Base-by-base conservation (phyloP, 768 basidiomycete species). In the Boletus edulis region DNA sequence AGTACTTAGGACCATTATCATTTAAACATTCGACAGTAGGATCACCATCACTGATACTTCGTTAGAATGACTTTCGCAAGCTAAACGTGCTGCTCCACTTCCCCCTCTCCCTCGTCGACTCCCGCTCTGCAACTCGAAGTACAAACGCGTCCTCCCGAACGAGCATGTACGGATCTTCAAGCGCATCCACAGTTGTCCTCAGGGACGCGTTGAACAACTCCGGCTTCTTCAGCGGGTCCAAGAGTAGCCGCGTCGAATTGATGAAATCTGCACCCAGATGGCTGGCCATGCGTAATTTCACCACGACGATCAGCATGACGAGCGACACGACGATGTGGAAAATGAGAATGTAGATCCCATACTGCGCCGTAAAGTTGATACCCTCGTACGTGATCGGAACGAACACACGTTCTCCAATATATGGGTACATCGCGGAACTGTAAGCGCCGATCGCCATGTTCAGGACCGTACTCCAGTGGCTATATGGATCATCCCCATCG, bases 171-270 rank as follows among this genome's bases (percentile, higher is more conserved):
- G 50, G 58, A 27, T 59, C 43, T 27, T 15, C 47, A 18, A 47
- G 44, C 5, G 39, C 27, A 7, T 45, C 37, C 20, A 62, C 15
- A 6, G 53, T 59, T 20, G 32, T 47, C 0, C 9, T 5, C 41
- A 59, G 17, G n/a, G 58, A 46, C 5, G 52, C 49, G 18, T 63
- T 51, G 52, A 63, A 63, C 7, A 60, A 29, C 8, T 50, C 54
- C 12, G 61, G 41, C 22, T 52, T 52, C 51, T 43, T 53, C 51
- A 64, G 1, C 11, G 56, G 46, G 12, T 61, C 40, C 53, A 64
- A 31, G 13, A 64, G 48, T 14, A 61, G 38, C 15, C 55, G 46
- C 12, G 59, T 53, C 7, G 54, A 18, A 46, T 58, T 22, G 18
- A 48, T 39, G 20, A 61, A 61, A 32, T 61, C 56, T 7, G 50